Evolutionary conservation across 2,329 filamentous ascomycete species (phyloP), one percentile per base, ranked within the genome.

Genomic region (Fusarium nygamai): DNA sequence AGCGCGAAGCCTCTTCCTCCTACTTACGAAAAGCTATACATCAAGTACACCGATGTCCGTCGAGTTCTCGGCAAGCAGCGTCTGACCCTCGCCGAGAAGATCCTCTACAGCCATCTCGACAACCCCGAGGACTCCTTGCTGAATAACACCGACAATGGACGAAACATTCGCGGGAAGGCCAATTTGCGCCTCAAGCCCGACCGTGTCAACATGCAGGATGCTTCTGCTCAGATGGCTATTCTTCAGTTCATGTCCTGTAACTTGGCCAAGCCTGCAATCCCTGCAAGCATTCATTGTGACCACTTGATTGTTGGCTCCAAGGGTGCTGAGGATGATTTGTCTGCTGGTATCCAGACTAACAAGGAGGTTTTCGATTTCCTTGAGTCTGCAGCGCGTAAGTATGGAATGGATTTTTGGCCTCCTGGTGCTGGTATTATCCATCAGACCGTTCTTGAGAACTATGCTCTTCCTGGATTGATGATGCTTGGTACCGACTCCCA

Each of bases 241-340:
- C 86, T 99, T 78, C 96, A 99, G 85, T 99, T 99, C 88, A 99
- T 99, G 96, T 94, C 94, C 34, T 99, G 96, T 84, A 94, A 94
- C 63, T 88, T 99, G 61, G 93, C 93, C 34, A 91, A 91, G 68
- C 98, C 96, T 5, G 95, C 95, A 16, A 96, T 99, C 57, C 96
- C 96, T 17, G 96, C 96, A 56, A 98, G 95, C 83, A 98, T 98
- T 78, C 96, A 99, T 86, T 99, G 96, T 85, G 96, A 99, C 86
- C 96, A 99, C 84, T 92, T 99, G 91, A 98, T 99, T 85, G 96
- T 98, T 36, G 96, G 96, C 64, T 92, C 97, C 84, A 93, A 92
- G 81, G 96, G 96, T 67, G 96, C 96, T 41, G 92, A 96, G 78
- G 89, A 91, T 31, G 96, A 99, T 85, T 85, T 99, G 71, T 90